Base-by-base conservation (phyloP, 129 eudicot species). In the Flaveria trinervia region DNA sequence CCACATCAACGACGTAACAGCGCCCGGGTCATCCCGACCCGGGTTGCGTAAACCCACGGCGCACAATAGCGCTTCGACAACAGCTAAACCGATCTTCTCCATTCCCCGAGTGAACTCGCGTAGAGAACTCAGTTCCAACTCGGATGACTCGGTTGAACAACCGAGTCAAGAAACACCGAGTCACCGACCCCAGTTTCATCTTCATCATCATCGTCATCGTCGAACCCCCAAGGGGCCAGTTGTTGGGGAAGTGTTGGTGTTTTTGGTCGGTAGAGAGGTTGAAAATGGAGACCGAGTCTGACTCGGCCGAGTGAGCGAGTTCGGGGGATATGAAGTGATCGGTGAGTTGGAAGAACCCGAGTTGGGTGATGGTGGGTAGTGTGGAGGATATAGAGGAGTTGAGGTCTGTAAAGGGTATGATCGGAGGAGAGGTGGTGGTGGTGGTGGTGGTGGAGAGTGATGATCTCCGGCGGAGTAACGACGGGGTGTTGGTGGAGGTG, bases 211-310 rank as follows among this genome's bases (percentile, higher is more conserved):
- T 28, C 85, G 59, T 30, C 85, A 16, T 39, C 55, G 76, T 84
- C 82, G 77, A 81, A 88, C 22, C 22, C 13, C 98, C 98, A 4
- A 88, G 72, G 20, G 98, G 98, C 93, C 92, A 92, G 83, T 59
- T 82, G 33, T 51, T 72, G 7, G 90, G 92, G 74, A 88, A 89
- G 79, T 30, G 69, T 13, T 60, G 78, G 4, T 51, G 83, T 77
- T 86, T 92, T 7, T 81, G 60, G 76, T 84, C 74, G 1, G 1
- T 77, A 11, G 91, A 61, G 65, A 87, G 89, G 72, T 65, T 68
- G 77, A 86, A 80, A 70, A 89, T 85, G 1, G 89, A 84, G 25
- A 73, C 33, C 2, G 98, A 85, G 9, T 91, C 85, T 33, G 86
- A 77, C 79, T 89, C 87, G 74, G 97, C 96, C 9, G 89, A 67